A percentile compares a stretch with the other conserved stretches of the same genome.
Evolutionary conservation across 148 eudicot genomes (phyloP).

Genomic region (Camellia lanceoleosa): DNA sequence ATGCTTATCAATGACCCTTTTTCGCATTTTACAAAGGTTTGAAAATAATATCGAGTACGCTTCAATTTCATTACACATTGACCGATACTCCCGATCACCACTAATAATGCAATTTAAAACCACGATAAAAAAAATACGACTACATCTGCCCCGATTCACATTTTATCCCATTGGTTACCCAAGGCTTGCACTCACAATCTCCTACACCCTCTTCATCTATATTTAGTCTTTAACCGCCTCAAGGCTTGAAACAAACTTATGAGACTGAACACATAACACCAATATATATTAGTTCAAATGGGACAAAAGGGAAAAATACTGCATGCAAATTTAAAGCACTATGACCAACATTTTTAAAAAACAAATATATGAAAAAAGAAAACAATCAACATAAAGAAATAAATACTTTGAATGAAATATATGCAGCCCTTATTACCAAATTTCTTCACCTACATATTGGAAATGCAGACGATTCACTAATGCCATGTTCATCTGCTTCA

Average conservation of each 20-base stretch:
- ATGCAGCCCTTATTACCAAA: slow-evolving; percentile 47
- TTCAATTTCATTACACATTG: too few species aligned
- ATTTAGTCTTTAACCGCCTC: not conserved
- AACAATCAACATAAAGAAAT: too few species aligned
- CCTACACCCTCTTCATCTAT: not conserved
- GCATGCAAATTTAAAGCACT: not conserved
- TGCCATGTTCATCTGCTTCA: too few species aligned
- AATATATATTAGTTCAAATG: not conserved
- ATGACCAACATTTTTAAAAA: not conserved
- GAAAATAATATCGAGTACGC: too few species aligned
- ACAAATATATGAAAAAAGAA: not conserved
- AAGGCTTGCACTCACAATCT: not conserved
- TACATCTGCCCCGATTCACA: not conserved
- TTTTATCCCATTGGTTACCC: not conserved
- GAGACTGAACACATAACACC: not conserved
- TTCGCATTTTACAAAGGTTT: too few species aligned
- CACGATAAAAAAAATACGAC: too few species aligned
- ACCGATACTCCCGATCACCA: too few species aligned
- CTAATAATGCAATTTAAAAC: too few species aligned
- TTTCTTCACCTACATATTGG: too few species aligned
- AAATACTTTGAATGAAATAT: not conserved
- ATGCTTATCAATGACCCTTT: too few species aligned
- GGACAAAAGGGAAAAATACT: not conserved
- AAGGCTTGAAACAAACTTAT: not conserved
- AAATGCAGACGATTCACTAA: too few species aligned